Evolutionary conservation across 257 asterid species (phyloP).

Genomic region (Penstemon barbatus): DNA sequence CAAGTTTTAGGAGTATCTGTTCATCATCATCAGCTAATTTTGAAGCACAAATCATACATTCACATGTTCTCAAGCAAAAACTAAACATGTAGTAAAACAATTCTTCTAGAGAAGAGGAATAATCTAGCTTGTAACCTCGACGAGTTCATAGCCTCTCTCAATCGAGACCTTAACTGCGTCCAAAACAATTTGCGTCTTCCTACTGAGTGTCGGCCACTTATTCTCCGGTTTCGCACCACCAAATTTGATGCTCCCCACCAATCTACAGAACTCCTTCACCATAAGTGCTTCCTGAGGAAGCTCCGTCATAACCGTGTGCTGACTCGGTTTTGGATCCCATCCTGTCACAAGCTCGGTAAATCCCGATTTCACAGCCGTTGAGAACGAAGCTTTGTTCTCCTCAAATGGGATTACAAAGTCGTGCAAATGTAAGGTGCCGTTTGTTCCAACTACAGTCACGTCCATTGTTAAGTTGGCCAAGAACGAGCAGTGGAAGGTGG

Average conservation of each 20-base stretch:
- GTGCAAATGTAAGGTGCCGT: constrained; percentile 47
- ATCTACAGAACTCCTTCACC: constrained; percentile 59
- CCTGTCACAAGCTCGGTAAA: constrained; percentile 38
- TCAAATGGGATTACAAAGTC: constrained; percentile 65
- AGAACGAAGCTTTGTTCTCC: constrained; percentile 46
- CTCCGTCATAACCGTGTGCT: constrained; percentile 45
- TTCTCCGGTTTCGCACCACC: constrained; percentile 50
- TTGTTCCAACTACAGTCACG: constrained; percentile 50
- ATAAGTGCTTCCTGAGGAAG: constrained; percentile 80
- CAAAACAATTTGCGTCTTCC: constrained; percentile 72
- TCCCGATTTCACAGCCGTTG: constrained; percentile 34
- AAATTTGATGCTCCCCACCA: constrained; percentile 45
- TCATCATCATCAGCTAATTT: too few species aligned
- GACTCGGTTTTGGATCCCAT: constrained; percentile 51
- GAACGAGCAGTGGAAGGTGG: constrained; percentile 80
- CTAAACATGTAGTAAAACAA: too few species aligned
- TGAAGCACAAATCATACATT: too few species aligned
- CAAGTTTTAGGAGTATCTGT: too few species aligned
- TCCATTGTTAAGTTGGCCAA: constrained; percentile 64
- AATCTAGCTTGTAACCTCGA: constrained; percentile 38
- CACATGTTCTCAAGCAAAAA: too few species aligned
- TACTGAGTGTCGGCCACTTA: constrained; percentile 59
- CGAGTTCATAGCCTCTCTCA: constrained; percentile 49
- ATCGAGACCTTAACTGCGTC: constrained; percentile 76
- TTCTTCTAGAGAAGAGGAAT: too few species aligned